Percentiles rank a stretch among this genome's conserved stretches.
Evolutionary conservation across 345 rosid genomes (phyloP).

Genomic region (Bruguiera sexangula): DNA sequence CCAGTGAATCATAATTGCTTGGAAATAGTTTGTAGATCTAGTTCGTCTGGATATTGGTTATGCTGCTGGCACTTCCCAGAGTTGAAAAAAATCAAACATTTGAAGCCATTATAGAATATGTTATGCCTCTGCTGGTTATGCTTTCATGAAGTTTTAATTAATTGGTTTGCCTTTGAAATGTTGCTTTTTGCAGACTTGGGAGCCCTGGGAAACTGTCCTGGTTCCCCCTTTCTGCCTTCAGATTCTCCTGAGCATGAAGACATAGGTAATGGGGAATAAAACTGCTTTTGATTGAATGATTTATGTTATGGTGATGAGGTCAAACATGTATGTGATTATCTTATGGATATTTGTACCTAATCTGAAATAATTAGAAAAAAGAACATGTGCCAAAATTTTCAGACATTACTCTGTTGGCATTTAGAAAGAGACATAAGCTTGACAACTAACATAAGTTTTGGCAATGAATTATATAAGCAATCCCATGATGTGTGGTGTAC

Average conservation of each 20-base stretch:
- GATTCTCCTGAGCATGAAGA: slow-evolving; percentile 91
- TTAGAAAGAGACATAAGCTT: background rate
- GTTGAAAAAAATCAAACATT: background rate
- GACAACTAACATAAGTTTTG: background rate
- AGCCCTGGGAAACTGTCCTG: slow-evolving; percentile 84
- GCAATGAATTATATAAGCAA: background rate
- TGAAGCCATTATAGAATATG: background rate
- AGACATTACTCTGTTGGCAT: background rate
- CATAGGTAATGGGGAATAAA: slow-evolving; percentile 54
- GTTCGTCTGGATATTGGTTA: too few relatives aligned
- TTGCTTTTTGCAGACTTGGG: slow-evolving; percentile 67
- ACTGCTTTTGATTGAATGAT: background rate
- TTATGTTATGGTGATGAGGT: background rate
- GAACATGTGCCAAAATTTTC: background rate
- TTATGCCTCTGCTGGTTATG: background rate
- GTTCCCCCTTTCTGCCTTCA: slow-evolving; percentile 91
- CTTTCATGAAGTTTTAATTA: background rate
- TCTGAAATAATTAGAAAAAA: background rate
- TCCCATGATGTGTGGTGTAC: background rate
- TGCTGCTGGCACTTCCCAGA: too few relatives aligned
- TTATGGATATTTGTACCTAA: background rate
- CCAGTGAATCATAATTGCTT: too few relatives aligned
- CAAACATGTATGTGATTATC: background rate
- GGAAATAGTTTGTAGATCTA: too few relatives aligned
- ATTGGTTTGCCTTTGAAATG: slow-evolving; percentile 15